Percentiles rank a stretch among this genome's conserved stretches.
phyloP scores from a whole-genome alignment of 192 early-diverging fungal genomes.

The Coemansia sp. region DNA sequence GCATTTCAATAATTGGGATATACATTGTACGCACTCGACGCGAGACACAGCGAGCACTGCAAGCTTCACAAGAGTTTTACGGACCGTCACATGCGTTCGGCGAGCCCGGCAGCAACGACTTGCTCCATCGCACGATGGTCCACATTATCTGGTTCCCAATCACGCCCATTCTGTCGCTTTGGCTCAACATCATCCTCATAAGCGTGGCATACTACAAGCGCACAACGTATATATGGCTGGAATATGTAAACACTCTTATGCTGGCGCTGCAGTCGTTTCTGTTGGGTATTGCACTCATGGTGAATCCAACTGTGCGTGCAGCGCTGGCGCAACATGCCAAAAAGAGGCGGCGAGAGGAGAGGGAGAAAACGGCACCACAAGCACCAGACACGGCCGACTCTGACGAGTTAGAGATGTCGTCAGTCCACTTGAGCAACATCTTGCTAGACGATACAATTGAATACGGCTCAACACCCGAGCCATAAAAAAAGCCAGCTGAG shows the following conservation, averaged over 20 bases:
- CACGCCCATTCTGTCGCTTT: conserved; percentile 34
- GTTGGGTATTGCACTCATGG: conserved; percentile 29
- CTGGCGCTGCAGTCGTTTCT: conserved; percentile 34
- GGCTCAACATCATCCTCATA: conserved; percentile 29
- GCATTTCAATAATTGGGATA: conserved; percentile 6
- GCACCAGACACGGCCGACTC: not conserved
- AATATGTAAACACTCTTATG: conserved; percentile 28
- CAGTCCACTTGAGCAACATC: conserved; percentile 2
- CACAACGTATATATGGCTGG: conserved; percentile 14
- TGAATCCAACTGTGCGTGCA: conserved; percentile 24
- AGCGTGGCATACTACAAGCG: conserved; percentile 24
- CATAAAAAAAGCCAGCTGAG: not conserved
- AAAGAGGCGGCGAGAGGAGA: conserved; percentile 5
- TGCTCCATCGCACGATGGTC: conserved; percentile 25
- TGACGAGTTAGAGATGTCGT: conserved; percentile 1
- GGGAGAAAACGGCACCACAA: not conserved
- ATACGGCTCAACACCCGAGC: not conserved
- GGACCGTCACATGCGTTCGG: not conserved
- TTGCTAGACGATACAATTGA: not conserved
- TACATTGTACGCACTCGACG: conserved; percentile 25
- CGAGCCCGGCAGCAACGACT: conserved; percentile 5
- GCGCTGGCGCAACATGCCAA: not conserved
- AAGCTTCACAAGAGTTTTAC: conserved; percentile 6
- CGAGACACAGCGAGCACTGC: conserved; percentile 5
- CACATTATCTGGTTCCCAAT: conserved; percentile 45